Evolutionary conservation across 768 basidiomycete species (phyloP).

Genomic region (Collybia mongolica): DNA sequence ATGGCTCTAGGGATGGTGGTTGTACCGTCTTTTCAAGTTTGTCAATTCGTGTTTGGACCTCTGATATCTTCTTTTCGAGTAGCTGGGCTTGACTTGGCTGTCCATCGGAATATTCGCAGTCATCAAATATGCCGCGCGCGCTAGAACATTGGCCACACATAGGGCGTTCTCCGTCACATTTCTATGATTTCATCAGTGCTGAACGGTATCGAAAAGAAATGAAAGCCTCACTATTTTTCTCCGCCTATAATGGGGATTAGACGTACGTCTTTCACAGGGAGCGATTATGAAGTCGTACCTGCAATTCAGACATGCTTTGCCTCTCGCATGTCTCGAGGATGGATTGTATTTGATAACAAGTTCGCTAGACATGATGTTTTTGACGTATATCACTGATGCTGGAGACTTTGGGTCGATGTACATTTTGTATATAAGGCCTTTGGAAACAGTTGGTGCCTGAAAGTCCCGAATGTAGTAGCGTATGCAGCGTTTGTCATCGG

Average conservation of each 20-base stretch:
- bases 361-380: constrained; percentile 14
- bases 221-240: constrained; percentile 44
- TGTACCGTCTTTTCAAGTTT: constrained; percentile 56
- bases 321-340: constrained; percentile 44
- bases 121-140: constrained; percentile 56
- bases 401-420: constrained; percentile 26
- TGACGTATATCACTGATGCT: constrained; percentile 37
- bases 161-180: constrained; percentile 69
- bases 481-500: too few relatives aligned
- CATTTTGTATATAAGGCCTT: constrained; percentile 31
- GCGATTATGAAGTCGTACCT: constrained; percentile 28
- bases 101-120: constrained; percentile 72
- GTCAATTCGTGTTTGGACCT: constrained; percentile 53
- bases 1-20: constrained; percentile 42
- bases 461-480: too few relatives aligned
- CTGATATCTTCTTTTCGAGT: constrained; percentile 58
- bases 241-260: constrained; percentile 28
- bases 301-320: constrained; percentile 54
- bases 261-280: constrained; percentile 1
- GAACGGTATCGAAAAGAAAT: too few relatives aligned
- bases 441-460: constrained; percentile 15
- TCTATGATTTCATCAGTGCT: constrained; percentile 29
- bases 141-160: constrained; percentile 59
- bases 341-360: constrained; percentile 17
- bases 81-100: constrained; percentile 50